Conservation (phyloP, 2,329 filamentous ascomycete species). For the Akanthomyces muscarius region DNA sequence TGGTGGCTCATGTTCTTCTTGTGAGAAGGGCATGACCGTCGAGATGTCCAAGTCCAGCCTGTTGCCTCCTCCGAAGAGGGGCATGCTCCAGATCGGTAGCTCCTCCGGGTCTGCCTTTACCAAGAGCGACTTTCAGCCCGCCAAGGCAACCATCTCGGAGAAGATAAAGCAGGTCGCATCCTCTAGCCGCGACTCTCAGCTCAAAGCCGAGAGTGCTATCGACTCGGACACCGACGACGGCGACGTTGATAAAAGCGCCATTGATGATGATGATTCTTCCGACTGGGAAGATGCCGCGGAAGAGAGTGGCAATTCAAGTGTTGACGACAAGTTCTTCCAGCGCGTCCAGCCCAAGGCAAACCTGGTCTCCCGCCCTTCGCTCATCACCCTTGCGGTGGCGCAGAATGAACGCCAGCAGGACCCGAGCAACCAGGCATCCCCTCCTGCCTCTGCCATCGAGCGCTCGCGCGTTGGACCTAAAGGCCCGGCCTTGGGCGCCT, state of each 20-base stretch:
- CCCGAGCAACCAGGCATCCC: conserved; percentile 63
- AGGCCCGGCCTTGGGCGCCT: conserved; percentile 41
- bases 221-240: conserved; percentile 62
- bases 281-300: conserved; percentile 67
- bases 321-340: conserved; percentile 81
- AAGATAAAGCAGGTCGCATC: conserved; percentile 73
- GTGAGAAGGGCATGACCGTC: conserved; percentile 47
- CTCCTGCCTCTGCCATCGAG: conserved; percentile 63
- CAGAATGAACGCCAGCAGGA: conserved; percentile 69
- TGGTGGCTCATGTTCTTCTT: conserved; percentile 77
- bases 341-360: conserved; percentile 86
- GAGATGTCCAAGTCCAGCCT: conserved; percentile 38
- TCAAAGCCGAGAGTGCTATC: conserved; percentile 47
- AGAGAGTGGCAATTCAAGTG: conserved; percentile 77
- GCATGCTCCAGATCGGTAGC: conserved; percentile 50
- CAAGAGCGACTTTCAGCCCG: conserved; percentile 47
- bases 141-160: conserved; percentile 36
- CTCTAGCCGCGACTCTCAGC: conserved; percentile 63
- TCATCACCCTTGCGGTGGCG: conserved; percentile 83
- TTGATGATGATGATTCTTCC: conserved; percentile 63
- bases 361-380: conserved; percentile 77
- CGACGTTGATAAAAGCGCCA: conserved; percentile 77
- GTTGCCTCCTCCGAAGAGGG: conserved; percentile 30
- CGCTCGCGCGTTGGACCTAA: conserved; percentile 51
- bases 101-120: conserved; percentile 75